Base-by-base conservation (phyloP, 495 filamentous ascomycete species). In the Pyrenopolyporus hunteri region DNA sequence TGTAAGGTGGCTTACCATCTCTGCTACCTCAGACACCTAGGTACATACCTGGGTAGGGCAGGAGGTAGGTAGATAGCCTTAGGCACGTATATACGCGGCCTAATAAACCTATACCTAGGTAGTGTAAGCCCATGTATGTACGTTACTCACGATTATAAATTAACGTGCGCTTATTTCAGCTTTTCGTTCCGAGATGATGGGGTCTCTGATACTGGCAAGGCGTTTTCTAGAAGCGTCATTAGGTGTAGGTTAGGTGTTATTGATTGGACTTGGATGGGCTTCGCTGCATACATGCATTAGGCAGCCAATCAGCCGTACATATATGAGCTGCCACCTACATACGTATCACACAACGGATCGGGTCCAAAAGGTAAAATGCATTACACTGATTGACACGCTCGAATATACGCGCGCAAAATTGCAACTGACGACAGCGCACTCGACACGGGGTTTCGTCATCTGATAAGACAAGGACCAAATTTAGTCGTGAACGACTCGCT, bases 271-370 rank as follows among this genome's bases (percentile, higher is more conserved):
- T 25, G 14, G 13, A 26, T 13, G 22, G 28, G 20, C 11, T 45
- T 22, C 13, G 25, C 42, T 45, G 42, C 42, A 45, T 26, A 45
- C 28, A n/a, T n/a, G n/a, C n/a, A n/a, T n/a, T n/a, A n/a, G n/a
- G n/a, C n/a, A n/a, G n/a, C n/a, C n/a, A n/a, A n/a, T n/a, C n/a
- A n/a, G n/a, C n/a, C n/a, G n/a, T n/a, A n/a, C n/a, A n/a, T n/a
- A n/a, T n/a, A n/a, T n/a, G n/a, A n/a, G n/a, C n/a, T n/a, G n/a
- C n/a, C n/a, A n/a, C n/a, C n/a, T n/a, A n/a, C n/a, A n/a, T n/a
- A n/a, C n/a, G n/a, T n/a, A n/a, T n/a, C n/a, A n/a, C n/a, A n/a
- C n/a, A n/a, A n/a, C n/a, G n/a, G n/a, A n/a, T n/a, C n/a, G n/a
- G n/a, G n/a, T n/a, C n/a, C n/a, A n/a, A n/a, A n/a, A n/a, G n/a